A percentile compares a stretch with the other conserved stretches of the same genome.
Evolutionary conservation across 129 eudicot species (phyloP).

Genomic region (Sambucus nigra): DNA sequence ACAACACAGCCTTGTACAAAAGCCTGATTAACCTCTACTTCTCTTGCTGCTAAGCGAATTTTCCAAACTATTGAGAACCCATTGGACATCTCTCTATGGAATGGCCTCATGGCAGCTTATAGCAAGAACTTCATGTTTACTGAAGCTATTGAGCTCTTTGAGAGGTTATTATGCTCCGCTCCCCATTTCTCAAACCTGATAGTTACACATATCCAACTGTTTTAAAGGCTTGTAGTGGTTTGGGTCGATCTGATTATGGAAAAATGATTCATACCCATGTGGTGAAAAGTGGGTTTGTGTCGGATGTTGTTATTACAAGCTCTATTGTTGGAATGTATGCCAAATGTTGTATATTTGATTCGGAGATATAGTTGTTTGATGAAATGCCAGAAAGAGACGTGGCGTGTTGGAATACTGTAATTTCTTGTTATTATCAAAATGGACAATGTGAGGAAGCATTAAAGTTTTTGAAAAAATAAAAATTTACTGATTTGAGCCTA

Average conservation of each 20-base stretch:
- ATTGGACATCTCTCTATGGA: not conserved
- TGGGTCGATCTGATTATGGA: not conserved
- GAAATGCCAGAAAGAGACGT: not conserved
- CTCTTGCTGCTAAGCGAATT: not conserved
- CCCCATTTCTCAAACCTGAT: not conserved
- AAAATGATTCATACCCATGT: not conserved
- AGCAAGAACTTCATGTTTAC: not conserved
- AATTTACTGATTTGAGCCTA: not conserved
- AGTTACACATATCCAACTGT: constrained; percentile 1
- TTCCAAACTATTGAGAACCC: not conserved
- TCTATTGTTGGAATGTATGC: not conserved
- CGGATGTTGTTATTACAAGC: not conserved
- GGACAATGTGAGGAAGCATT: not conserved
- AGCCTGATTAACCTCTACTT: not conserved
- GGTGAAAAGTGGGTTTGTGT: not conserved
- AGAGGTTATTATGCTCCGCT: not conserved
- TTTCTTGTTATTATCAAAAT: not conserved
- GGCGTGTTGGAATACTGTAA: not conserved
- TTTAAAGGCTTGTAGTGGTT: not conserved
- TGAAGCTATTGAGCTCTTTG: constrained; percentile 1
- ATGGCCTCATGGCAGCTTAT: not conserved
- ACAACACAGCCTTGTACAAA: not conserved
- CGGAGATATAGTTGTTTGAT: not conserved
- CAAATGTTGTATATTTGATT: not conserved
- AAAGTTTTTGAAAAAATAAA: not conserved